A percentile compares a stretch with the other conserved stretches of the same genome.
Conservation (phyloP, 1,284 basidiomycete genomes). For the Phenoliferia sp. region DNA sequence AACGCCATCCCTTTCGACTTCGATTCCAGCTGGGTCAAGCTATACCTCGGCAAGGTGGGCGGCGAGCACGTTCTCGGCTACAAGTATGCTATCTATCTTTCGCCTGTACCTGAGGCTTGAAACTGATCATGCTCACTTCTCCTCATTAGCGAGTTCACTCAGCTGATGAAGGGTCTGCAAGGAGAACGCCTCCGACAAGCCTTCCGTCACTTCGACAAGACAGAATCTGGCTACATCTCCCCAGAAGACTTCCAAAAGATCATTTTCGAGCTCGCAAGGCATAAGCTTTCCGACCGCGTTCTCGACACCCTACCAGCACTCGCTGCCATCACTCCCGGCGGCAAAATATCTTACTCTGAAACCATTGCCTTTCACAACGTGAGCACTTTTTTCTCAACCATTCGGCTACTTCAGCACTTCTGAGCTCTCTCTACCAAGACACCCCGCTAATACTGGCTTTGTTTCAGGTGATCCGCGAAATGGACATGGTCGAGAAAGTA, state of each 20-base stretch:
- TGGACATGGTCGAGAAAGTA: constrained; percentile 84
- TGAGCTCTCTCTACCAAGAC: no score
- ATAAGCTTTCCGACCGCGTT: constrained; percentile 87
- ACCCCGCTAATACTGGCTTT: constrained; percentile 17
- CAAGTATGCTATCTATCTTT: constrained; percentile 46
- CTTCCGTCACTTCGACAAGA: constrained; percentile 80
- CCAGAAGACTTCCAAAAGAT: constrained; percentile 90
- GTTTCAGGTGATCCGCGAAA: constrained; percentile 55
- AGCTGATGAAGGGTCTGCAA: constrained; percentile 93
- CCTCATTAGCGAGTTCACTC: constrained; percentile 78
- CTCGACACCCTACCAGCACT: constrained; percentile 83
- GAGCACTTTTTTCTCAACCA: constrained; percentile 42
- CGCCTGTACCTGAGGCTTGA: constrained; percentile 1
- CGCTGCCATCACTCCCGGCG: constrained; percentile 75
- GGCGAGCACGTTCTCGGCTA: constrained; percentile 86
- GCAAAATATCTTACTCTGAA: constrained; percentile 88
- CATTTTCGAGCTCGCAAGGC: constrained; percentile 88
- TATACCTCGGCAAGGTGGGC: constrained; percentile 86
- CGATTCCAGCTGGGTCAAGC: constrained; percentile 89
- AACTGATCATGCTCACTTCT: constrained; percentile 9
- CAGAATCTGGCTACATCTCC: constrained; percentile 83
- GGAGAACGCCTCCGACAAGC: constrained; percentile 90
- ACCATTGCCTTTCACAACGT: constrained; percentile 94
- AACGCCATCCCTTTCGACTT: constrained; percentile 90
- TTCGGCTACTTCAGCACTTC: constrained; percentile 57